Evolutionary conservation across 257 asterid genomes (phyloP).

Genomic region (Solanum ossicruentum): DNA sequence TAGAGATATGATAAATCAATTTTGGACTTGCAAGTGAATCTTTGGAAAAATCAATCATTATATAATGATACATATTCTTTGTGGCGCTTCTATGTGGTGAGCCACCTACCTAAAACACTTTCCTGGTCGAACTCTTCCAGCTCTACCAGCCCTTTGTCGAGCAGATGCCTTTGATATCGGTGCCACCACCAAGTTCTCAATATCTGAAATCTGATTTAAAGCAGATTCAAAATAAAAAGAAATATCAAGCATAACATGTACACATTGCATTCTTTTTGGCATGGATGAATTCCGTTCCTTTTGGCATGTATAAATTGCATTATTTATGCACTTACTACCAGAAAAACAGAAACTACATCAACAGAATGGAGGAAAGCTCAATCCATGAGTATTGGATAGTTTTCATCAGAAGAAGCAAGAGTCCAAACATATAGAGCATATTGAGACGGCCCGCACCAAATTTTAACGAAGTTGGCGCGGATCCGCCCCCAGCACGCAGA

Average conservation of each 20-base stretch:
- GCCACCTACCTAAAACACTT: slow-evolving; percentile 76
- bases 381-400: neutral
- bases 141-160: slow-evolving; percentile 94
- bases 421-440: neutral
- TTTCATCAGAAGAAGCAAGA: neutral
- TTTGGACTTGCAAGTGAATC: neutral
- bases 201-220: slow-evolving; percentile 65
- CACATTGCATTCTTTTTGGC: neutral
- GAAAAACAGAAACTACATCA: neutral
- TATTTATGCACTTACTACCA: neutral
- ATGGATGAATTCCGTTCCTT: neutral
- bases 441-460: too few species aligned
- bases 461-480: too few species aligned
- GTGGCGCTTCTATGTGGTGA: neutral
- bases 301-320: neutral
- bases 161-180: slow-evolving; percentile 97
- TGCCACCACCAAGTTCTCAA: slow-evolving; percentile 82
- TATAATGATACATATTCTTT: neutral
- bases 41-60: neutral
- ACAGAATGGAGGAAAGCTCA: neutral
- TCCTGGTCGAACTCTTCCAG: slow-evolving; percentile 97
- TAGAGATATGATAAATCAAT: neutral
- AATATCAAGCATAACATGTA: neutral
- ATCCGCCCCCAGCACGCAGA: too few species aligned
- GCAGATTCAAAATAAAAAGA: neutral